Base-by-base conservation (phyloP, 2,329 filamentous ascomycete genomes). In the Diaporthe ilicicola region DNA sequence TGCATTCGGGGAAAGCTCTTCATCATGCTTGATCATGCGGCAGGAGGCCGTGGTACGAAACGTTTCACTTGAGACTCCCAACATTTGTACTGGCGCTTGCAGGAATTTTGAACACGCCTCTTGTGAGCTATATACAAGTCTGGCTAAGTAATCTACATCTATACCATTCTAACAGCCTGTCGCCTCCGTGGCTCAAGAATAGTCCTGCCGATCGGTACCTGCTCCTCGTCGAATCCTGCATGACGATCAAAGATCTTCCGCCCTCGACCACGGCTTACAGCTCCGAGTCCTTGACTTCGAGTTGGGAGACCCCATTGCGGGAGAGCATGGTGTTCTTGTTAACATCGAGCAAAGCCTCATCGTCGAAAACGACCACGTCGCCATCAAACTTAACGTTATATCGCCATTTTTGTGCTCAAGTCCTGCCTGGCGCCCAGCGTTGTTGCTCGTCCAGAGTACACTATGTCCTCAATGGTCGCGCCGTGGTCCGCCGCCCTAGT, bases 341-440 rank as follows among this genome's bases (percentile, higher is more conserved):
- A 65, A 97, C 91, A 24, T 91, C 87, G 87, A 95, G 98, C 75
- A 88, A 87, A 24, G 90, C 90, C n/a, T 86, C 83, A 73, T 97
- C 94, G 78, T 98, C 95, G 79, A 98, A 98, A 19, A 98, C 91
- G 76, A 94, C 95, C 50, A 98, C 87, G 79, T 98, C 95, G 0
- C 92, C 95, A 81, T 98, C 95, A 82, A 94, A 92, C 0, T 95
- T 95, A 0, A 90, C 91, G 69, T 87, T 88, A 98, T 82, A 65
- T 91, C 91, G 19, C 95, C 95, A 84, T 98, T 98, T 74, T 86
- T 87, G 75, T 93, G 89, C 71, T 92, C 86, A 3, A 98, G 85
- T 0, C 95, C 96, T 13, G 98, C 94, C 80, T 99, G 96, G 77
- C 87, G 86, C 0, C 96, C 94, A 0, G 96, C 98, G 75, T 95